Base-by-base conservation (phyloP, 352 stramenopile genomes). In the Phytophthora constricta region DNA sequence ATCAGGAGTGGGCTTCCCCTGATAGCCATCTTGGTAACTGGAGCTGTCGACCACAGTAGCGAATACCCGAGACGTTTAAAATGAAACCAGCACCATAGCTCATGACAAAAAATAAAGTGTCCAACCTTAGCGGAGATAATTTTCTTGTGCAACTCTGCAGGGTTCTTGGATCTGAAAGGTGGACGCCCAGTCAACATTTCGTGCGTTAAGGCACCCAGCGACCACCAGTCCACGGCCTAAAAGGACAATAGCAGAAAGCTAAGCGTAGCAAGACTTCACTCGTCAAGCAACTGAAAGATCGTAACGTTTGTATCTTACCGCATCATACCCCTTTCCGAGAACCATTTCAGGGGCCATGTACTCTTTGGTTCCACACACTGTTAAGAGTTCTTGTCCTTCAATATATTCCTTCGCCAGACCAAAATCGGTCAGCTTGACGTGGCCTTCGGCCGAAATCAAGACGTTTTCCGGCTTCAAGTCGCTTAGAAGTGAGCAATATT, bases 381-480 rank as follows among this genome's bases (percentile, higher is more conserved):
- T 93, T 42, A 87, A 74, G 33, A 93, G 53, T 34, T 92, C 79
- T 46, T 93, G 80, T 4, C 84, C 85, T 66, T 91, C 79, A 47
- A 79, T 59, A 20, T 82, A 89, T 34, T 93, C 72, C 25, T 92
- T 92, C 4, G 90, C 85, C 20, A 98, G 66, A 4, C 94, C 94
- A 71, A 98, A 98, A 67, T 98, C 94, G 1, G 89, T 95, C 23
- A 98, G 59, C 51, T 96, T 97, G 47, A 98, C 74, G 62, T 97
- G 84, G 0, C 94, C 94, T 62, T 96, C 72, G n/a, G 77, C 72
- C 47, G 92, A 92, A 51, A 98, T 86, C 22, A 98, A 76, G 43
- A 98, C 84, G 62, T 98, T 98, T 74, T 97, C 90, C 9, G 92
- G 92, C 64, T 98, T 98, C 25, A 98, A 63, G 53, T 98, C 92